These are phyloP conservation scores for Karstenula rhodostoma DNA, from an alignment of 2,329 filamentous ascomycete genomes.

Conservation along the genomic window DNA sequence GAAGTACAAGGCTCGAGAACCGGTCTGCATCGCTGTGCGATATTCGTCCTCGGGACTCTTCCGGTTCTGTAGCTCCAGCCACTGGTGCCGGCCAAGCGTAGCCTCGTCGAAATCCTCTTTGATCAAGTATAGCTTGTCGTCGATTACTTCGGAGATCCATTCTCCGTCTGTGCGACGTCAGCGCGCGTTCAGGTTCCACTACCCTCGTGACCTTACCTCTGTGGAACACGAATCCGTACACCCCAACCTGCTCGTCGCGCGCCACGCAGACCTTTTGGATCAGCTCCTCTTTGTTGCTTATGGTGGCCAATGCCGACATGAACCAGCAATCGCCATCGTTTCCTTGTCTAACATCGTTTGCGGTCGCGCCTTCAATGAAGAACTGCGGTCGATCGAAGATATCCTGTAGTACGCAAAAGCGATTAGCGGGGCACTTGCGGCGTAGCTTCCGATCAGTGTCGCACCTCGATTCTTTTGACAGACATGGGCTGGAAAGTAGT, in stretches of 20 bases:
- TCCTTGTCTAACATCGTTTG: conserved; percentile 81
- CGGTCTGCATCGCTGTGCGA: conserved; percentile 72
- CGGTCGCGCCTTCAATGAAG: conserved; percentile 77
- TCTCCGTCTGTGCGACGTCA: conserved; percentile 70
- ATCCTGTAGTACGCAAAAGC: conserved; percentile 60
- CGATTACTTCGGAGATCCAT: conserved; percentile 91
- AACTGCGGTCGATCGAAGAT: conserved; percentile 81
- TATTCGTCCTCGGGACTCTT: conserved; percentile 77
- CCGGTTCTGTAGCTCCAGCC: conserved; percentile 75
- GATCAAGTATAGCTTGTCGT: conserved; percentile 87
- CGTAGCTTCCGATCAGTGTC: conserved; percentile 11
- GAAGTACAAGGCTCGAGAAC: conserved; percentile 80
- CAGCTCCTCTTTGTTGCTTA: conserved; percentile 75
- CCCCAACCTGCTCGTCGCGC: conserved; percentile 75
- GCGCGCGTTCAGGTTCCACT: conserved; percentile 20
- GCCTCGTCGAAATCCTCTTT: conserved; percentile 81
- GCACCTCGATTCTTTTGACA: conserved; percentile 72
- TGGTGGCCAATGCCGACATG: conserved; percentile 78
- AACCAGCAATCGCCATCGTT: conserved; percentile 86
- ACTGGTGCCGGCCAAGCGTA: conserved; percentile 74
- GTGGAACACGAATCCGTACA: conserved; percentile 87
- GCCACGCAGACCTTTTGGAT: conserved; percentile 79
- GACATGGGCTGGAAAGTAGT: conserved; percentile 68
- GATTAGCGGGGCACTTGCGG: conserved; percentile 24
- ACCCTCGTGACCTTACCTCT: conserved; percentile 57